Base-by-base conservation (phyloP, 75 land plant genomes). In the Cupressus sempervirens region DNA sequence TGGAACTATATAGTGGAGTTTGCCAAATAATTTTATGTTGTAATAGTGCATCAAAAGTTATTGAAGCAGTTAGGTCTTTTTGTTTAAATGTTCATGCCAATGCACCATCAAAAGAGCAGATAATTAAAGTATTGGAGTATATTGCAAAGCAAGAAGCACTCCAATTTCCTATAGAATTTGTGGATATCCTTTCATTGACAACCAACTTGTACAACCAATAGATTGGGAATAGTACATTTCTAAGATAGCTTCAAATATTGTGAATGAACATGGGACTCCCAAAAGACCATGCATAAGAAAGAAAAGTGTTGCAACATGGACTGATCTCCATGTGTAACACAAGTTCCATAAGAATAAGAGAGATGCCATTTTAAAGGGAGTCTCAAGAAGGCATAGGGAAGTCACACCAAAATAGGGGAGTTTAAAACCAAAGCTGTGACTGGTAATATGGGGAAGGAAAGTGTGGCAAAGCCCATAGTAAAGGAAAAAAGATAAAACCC, bases 221-320 rank as follows among this genome's bases (percentile, higher is more conserved):
- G 99, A 98, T 68, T 98, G 99, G 99, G 99, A 98, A 86, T 95
- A 96, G 67, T 98, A 92, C 86, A 85, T 98, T 84, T 85, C 91
- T 76, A 98, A 96, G 86, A 93, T 98, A 84, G 94, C 98, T 87
- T 90, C 93, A 76, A 96, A 96, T 85, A 98, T 98, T 50, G 88
- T 98, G 85, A 91, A 92, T 84, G 99, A 98, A 88, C 99, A 98
- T n/a, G n/a, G n/a, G 79, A 98, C 98, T 84, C 99, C 99, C 12
- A 96, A 98, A 89, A 91, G 95, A n/a, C n/a, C n/a, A n/a, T n/a
- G n/a, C n/a, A n/a, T n/a, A n/a, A n/a, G n/a, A n/a, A n/a, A n/a
- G n/a, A n/a, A n/a, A n/a, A n/a, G n/a, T n/a, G n/a, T n/a, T n/a
- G n/a, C n/a, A n/a, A n/a, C n/a, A n/a, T n/a, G n/a, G n/a, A n/a